These are phyloP conservation scores for Medicago ruthenica DNA, from an alignment of 306 rosid genomes.

Conservation along the genomic window DNA sequence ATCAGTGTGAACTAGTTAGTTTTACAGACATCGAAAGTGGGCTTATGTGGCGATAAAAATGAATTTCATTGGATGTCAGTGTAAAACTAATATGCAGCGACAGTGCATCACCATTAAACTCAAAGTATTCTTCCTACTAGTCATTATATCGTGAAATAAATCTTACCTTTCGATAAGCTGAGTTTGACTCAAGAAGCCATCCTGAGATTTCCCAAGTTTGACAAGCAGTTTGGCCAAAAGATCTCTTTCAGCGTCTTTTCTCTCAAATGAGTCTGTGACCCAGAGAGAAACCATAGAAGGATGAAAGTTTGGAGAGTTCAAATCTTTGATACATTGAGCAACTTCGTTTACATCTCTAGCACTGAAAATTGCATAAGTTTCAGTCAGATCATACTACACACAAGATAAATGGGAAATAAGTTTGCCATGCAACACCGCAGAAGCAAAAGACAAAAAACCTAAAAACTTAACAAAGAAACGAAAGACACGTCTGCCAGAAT, in stretches of 20 bases:
- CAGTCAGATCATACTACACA: conserved; percentile 19
- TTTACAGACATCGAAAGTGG: background rate
- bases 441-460: background rate
- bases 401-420: background rate
- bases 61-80: background rate
- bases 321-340: conserved; percentile 69
- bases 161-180: conserved; percentile 81
- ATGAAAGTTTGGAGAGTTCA: conserved; percentile 83
- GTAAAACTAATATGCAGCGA: background rate
- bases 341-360: conserved; percentile 86
- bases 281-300: conserved; percentile 82
- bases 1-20: no score
- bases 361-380: conserved; percentile 53
- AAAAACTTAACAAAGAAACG: background rate
- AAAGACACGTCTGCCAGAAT: background rate
- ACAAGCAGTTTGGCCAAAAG: conserved; percentile 77
- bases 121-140: background rate
- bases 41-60: background rate
- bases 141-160: conserved; percentile 7
- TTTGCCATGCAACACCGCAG: background rate
- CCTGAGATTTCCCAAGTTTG: conserved; percentile 64
- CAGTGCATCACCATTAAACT: background rate
- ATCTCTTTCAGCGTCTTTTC: conserved; percentile 74
- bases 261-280: conserved; percentile 88
- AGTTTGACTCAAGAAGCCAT: conserved; percentile 57